Evolutionary conservation across 345 rosid species (phyloP).

Genomic region (Lepidium africanum): DNA sequence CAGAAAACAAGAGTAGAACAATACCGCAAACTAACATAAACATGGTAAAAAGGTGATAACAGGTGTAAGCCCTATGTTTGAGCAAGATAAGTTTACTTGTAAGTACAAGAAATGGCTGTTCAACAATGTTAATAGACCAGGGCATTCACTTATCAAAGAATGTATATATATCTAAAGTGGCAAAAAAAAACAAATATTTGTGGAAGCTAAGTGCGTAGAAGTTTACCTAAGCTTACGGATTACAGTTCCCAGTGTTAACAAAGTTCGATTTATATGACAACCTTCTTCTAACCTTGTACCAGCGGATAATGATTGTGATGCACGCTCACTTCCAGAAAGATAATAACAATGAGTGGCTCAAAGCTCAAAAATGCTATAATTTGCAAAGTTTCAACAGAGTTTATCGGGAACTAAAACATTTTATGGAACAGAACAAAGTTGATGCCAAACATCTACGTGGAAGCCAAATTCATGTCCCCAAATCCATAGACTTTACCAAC

Average conservation of each 20-base stretch:
- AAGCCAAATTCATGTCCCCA: no score
- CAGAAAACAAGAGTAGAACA: background rate
- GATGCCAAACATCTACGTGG: no score
- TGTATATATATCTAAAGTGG: background rate
- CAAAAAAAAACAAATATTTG: background rate
- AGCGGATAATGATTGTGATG: conserved; percentile 79
- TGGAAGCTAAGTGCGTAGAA: conserved; percentile 9
- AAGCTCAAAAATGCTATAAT: no score
- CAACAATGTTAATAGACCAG: background rate
- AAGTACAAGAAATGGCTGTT: background rate
- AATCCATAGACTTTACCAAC: no score
- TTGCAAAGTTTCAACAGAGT: no score
- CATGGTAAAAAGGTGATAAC: background rate
- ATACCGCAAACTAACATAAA: background rate
- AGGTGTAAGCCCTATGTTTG: background rate
- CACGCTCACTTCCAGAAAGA: conserved; percentile 95
- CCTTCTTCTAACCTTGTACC: conserved; percentile 88
- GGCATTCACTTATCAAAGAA: background rate
- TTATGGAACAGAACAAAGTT: no score
- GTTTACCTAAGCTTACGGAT: conserved; percentile 91
- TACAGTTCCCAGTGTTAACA: conserved; percentile 85
- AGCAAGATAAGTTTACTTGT: background rate
- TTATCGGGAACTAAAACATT: no score
- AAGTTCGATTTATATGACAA: conserved; percentile 87
- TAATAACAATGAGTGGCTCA: conserved; percentile 25